Evolutionary conservation across 345 rosid genomes (phyloP), one percentile per base, ranked within the genome.

Genomic region (Eutrema yunnanense): DNA sequence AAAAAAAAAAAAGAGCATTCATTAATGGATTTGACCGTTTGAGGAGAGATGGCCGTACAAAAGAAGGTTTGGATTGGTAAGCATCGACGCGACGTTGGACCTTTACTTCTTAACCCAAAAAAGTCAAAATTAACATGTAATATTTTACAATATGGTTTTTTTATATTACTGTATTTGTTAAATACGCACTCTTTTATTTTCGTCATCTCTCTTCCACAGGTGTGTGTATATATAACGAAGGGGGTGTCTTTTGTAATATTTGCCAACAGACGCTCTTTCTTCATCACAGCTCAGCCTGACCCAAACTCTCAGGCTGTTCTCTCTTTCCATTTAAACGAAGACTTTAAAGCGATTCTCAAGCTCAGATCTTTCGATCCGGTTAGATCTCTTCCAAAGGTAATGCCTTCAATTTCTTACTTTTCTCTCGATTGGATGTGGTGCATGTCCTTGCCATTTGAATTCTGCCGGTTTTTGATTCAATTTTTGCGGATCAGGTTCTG

Each of bases 241-340:
- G 46, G 46, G 9, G 19, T 11, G 57, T 6, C 11, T 26, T 30
- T 36, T 73, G 26, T 2, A 22, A 22, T 22, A 47, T 73, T 56
- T 3, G 69, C 62, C 61, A 72, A 71, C 50, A 9, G 29, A 8
- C 43, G 27, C 9, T 33, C 44, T 68, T 68, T 44, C 66, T n/a
- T 47, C 46, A 65, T 73, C 65, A 73, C 70, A 73, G 46, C 78
- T 73, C 71, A 73, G 57, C 70, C 76, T 72, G 63, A 72, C 63
- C 8, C 63, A 29, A 29, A 22, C 76, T 30, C 49, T 73, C 50
- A 53, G 63, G 58, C 69, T 62, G 8, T 42, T 53, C 69, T 67
- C 56, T 52, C 41, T 44, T 36, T 29, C 51, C 42, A 27, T 4
- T 6, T 9, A 22, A 1, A 34, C 2, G 9, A 33, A 47, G 46